These are phyloP conservation scores for Danielia reshetovae DNA, from an alignment of 805 yeast species.

Conservation along the genomic window DNA sequence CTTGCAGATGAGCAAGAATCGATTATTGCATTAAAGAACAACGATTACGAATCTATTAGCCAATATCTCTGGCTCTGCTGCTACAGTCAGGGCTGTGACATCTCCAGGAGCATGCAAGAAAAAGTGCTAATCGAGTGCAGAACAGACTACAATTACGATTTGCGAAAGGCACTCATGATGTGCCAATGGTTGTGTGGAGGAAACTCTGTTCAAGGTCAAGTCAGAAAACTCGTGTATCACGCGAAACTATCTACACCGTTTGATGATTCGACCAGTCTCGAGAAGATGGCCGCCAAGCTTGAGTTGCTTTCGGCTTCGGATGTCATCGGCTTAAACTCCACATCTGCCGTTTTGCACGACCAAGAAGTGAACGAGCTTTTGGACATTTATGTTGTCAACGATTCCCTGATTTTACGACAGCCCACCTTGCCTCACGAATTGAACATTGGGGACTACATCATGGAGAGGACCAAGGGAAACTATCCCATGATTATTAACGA, in stretches of 20 bases:
- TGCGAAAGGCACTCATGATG: conserved; percentile 44
- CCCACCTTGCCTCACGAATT: conserved; percentile 36
- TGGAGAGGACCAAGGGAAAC: not conserved
- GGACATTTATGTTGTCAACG: conserved; percentile 31
- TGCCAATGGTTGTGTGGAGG: conserved; percentile 39
- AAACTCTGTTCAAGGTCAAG: conserved; percentile 1
- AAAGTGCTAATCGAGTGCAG: conserved; percentile 20
- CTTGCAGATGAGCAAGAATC: conserved; percentile 42
- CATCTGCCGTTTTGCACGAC: conserved; percentile 25
- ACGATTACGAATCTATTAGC: conserved; percentile 13
- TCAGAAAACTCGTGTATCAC: not conserved
- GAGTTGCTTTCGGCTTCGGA: conserved; percentile 30
- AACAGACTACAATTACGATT: conserved; percentile 30
- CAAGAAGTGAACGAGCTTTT: conserved; percentile 30
- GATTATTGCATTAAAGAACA: conserved; percentile 25
- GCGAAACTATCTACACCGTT: not conserved
- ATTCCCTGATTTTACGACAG: conserved; percentile 24
- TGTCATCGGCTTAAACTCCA: conserved; percentile 21
- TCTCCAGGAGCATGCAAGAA: conserved; percentile 27
- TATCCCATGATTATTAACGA: not conserved
- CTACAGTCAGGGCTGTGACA: conserved; percentile 28
- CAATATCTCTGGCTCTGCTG: conserved; percentile 42
- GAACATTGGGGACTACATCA: conserved; percentile 24
- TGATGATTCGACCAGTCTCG: conserved; percentile 2
- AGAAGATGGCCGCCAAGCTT: conserved; percentile 7